Evolutionary conservation across 345 rosid species (phyloP).

Genomic region (Melaleuca quinquenervia): DNA sequence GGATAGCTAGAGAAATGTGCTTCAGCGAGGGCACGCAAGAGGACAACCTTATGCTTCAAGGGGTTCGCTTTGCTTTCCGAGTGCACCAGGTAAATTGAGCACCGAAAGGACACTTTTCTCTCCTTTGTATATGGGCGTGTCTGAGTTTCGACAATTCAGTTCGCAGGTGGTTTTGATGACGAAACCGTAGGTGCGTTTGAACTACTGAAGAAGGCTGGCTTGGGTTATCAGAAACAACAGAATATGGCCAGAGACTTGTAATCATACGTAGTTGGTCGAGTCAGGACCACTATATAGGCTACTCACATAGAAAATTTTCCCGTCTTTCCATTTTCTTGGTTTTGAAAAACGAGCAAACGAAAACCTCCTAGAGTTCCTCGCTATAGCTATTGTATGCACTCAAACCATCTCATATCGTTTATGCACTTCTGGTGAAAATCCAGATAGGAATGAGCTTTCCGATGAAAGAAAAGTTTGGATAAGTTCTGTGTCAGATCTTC

Average conservation of each 20-base stretch:
- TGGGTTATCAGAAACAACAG: background rate
- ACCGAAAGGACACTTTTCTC: background rate
- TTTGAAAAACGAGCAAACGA: background rate
- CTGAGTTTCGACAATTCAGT: slow-evolving; percentile 4
- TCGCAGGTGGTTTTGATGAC: slow-evolving; percentile 88
- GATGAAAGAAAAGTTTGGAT: background rate
- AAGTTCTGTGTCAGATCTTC: background rate
- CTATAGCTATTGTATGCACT: background rate
- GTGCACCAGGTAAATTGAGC: slow-evolving; percentile 58
- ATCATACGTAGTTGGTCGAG: background rate
- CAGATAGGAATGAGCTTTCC: background rate
- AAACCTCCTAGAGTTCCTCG: background rate
- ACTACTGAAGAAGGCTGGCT: slow-evolving; percentile 41
- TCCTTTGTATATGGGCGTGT: background rate
- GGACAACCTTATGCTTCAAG: slow-evolving; percentile 52
- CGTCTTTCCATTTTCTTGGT: background rate
- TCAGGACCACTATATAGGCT: background rate
- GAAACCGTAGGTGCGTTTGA: slow-evolving; percentile 49
- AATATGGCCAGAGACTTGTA: background rate
- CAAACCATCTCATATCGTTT: background rate
- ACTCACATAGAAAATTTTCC: background rate
- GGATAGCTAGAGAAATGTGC: slow-evolving; percentile 41
- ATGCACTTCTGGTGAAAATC: background rate
- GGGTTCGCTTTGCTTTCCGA: slow-evolving; percentile 70
- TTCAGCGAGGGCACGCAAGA: slow-evolving; percentile 18